Evolutionary conservation across 192 early-diverging fungal genomes (phyloP), one percentile per base, ranked within the genome.

Genomic region (Coemansia sp.): DNA sequence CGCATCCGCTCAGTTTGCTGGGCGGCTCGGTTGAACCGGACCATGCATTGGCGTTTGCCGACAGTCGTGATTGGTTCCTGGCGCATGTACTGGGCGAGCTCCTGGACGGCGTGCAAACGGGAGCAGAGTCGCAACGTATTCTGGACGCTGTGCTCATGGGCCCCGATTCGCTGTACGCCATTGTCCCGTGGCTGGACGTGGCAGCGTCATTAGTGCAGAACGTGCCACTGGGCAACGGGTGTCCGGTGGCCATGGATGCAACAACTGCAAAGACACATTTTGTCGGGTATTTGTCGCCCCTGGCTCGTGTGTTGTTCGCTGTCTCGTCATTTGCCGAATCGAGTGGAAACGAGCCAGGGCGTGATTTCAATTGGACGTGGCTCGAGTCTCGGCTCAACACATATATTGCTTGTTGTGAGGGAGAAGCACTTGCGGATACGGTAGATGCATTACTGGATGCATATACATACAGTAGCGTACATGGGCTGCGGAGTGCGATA

Each of bases 401-500:
- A 2, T 74, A 71, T 18, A 38, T 74, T 16, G 58, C 41, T 43
- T 24, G 35, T 53, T 71, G 68, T 24, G 51, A 20, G n/a, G 43
- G 8, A 14, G 39, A 65, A 3, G 19, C 35, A 0, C 54, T 62
- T 11, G 24, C 26, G 7, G 77, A 80, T 37, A 62, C 72, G 7
- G 45, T 80, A 18, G 72, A 74, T 53, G 77, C 72, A 10, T 54
- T 80, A 20, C 58, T 74, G 7, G 77, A 80, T n/a, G 65, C 74
- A 12, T 80, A 80, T n/a, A 74, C 72, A 4, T 63, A 61, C 39
- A 54, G 57, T 4, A 74, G 77, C 45, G 38, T 64, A 10, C 57
- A 26, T n/a, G 47, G 56, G 20, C 47, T 80, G 55, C 77, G 77
- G 3, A 45, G 57, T 23, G 56, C 72, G 16, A 68, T 80, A 4